phyloP scores from a whole-genome alignment of 1,284 basidiomycete species.

The Trichosporon ovoides region DNA sequence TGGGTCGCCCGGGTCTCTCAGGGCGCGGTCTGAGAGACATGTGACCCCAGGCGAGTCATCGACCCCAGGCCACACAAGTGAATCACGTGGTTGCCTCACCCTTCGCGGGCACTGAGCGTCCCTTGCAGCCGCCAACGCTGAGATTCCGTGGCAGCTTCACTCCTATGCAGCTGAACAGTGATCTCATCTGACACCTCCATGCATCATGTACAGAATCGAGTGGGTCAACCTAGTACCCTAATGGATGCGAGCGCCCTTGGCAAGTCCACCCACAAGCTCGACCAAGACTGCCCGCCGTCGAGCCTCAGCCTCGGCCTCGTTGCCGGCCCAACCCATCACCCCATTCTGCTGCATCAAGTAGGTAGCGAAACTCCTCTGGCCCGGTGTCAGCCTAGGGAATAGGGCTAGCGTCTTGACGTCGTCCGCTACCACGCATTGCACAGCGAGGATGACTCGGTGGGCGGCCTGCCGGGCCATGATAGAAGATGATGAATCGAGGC shows the following conservation, averaged over 20 bases:
- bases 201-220: no score
- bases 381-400: slow-evolving; percentile 27
- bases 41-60: no score
- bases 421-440: slow-evolving; percentile 37
- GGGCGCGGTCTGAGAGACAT: no score
- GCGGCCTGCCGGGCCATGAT: slow-evolving; percentile 34
- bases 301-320: background rate
- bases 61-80: no score
- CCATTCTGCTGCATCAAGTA: slow-evolving; percentile 43
- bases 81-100: no score
- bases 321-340: slow-evolving; percentile 8
- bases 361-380: slow-evolving; percentile 36
- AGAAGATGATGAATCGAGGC: background rate
- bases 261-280: slow-evolving; percentile 3
- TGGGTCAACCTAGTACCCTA: no score
- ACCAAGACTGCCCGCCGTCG: slow-evolving; percentile 4
- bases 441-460: slow-evolving; percentile 35
- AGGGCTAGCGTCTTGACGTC: slow-evolving; percentile 30
- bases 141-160: no score
- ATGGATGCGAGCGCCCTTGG: background rate
- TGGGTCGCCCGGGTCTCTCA: no score
- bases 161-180: no score
- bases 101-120: no score
- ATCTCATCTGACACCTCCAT: no score
- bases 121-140: no score